Base-by-base conservation (phyloP, 345 rosid genomes). In the Rhizophora apiculata region DNA sequence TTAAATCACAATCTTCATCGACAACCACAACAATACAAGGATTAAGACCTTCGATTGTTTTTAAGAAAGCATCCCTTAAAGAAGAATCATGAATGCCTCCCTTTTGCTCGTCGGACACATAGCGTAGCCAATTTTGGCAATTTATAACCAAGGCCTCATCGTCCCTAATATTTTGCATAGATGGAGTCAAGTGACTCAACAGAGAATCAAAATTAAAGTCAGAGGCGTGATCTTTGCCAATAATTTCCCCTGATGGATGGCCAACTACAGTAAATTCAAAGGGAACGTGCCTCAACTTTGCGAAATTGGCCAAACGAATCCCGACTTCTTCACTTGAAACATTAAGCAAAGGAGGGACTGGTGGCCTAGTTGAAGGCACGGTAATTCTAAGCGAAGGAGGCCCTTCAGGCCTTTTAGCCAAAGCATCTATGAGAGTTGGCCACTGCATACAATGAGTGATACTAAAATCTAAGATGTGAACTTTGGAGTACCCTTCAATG, bases 371-470 rank as follows among this genome's bases (percentile, higher is more conserved):
- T 21, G 78, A 77, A 5, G 91, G 94, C 19, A 88, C 85, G 1
- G 91, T 83, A 64, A 88, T 83, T 72, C 83, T 80, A 55, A 88
- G 74, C 2, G 85, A 83, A 30, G 94, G 91, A 36, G 94, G 87
- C 18, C 94, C 89, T 74, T 88, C 83, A 0, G 88, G 80, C 53
- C 89, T 74, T 69, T 82, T 88, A 27, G 89, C 91, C 58, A 86
- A 76, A 58, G 85, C 85, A 55, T 86, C 91, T 18, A 88, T 86
- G 22, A 88, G 83, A 2, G 91, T 88, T 36, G 94, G 94, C 89
- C 91, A 88, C 61, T 88, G 94, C 89, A 88, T 86, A 73, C 94
- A 86, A 46, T 86, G 79, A 56, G 89, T 83, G 74, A 86, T 83
- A 74, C 94, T 86, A 6, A 88, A 83, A 71, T 88, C 91, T 63